Conservation (phyloP, 2,329 filamentous ascomycete genomes). For the Fusarium succisae region DNA sequence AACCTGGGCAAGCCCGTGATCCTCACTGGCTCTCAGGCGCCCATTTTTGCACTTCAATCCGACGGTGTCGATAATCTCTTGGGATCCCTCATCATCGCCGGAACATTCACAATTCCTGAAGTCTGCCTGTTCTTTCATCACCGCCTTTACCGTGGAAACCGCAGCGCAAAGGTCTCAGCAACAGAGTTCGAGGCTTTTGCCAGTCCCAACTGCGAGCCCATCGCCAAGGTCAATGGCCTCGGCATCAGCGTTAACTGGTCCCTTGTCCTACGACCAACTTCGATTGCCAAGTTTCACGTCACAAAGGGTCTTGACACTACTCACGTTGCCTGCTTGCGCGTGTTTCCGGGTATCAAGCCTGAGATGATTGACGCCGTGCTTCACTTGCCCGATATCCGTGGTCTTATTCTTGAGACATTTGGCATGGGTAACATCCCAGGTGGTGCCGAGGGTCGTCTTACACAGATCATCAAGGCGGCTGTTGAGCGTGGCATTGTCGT, state of each 20-base stretch:
- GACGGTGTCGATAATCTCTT: conserved; percentile 92
- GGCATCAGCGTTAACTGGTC: conserved; percentile 85
- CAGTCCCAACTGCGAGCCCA: conserved; percentile 84
- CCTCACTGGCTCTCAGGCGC: conserved; percentile 82
- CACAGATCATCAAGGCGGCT: conserved; percentile 78
- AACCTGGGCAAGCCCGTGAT: conserved; percentile 92
- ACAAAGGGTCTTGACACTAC: conserved; percentile 81
- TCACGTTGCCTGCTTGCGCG: conserved; percentile 88
- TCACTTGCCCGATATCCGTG: conserved; percentile 77
- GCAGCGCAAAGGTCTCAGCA: conserved; percentile 87
- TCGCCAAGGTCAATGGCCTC: conserved; percentile 83
- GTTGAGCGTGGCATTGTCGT: conserved; percentile 84
- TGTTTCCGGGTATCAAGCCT: conserved; percentile 93
- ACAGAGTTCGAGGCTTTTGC: conserved; percentile 88
- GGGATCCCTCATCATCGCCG: conserved; percentile 87
- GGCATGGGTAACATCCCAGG: conserved; percentile 92
- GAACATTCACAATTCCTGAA: conserved; percentile 92
- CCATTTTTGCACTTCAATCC: conserved; percentile 89
- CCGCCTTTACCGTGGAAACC: conserved; percentile 87
- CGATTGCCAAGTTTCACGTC: conserved; percentile 77
- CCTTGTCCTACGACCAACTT: conserved; percentile 77
- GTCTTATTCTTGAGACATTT: conserved; percentile 89
- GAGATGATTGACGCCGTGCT: conserved; percentile 91
- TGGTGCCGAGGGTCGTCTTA: conserved; percentile 81
- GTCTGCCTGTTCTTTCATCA: conserved; percentile 96